Evolutionary conservation across 1,139 yeast species (phyloP).

Genomic region (Meyerozyma carpophila): DNA sequence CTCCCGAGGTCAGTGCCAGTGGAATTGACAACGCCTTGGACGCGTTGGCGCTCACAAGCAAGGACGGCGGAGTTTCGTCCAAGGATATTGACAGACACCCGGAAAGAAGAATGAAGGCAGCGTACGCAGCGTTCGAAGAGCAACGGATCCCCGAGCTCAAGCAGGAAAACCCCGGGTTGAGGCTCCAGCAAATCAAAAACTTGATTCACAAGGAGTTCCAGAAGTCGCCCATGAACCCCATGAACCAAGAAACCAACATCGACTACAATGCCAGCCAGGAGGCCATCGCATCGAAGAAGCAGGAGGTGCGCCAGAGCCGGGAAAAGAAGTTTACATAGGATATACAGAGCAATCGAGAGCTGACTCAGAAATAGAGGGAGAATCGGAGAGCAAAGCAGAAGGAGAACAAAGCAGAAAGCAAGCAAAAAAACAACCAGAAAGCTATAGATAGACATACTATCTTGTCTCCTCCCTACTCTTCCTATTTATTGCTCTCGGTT

Average conservation of each 20-base stretch:
- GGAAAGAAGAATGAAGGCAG: constrained; percentile 84
- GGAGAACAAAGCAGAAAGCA: no score
- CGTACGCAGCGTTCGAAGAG: constrained; percentile 67
- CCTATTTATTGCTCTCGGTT: no score
- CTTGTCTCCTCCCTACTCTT: no score
- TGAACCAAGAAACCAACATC: constrained; percentile 70
- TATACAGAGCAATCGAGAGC: no score
- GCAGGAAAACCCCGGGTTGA: constrained; percentile 74
- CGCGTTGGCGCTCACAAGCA: constrained; percentile 61
- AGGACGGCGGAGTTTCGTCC: constrained; percentile 48
- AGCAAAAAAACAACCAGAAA: no score
- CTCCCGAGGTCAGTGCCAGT: constrained; percentile 59
- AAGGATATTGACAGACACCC: constrained; percentile 83
- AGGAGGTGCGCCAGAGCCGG: constrained; percentile 44
- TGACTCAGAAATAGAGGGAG: no score
- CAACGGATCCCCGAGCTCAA: constrained; percentile 67
- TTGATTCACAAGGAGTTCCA: constrained; percentile 75
- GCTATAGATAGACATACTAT: no score
- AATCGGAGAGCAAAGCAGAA: no score
- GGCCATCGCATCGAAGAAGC: constrained; percentile 49
- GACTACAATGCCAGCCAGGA: constrained; percentile 56
- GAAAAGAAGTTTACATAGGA: constrained; percentile 32
- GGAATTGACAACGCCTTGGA: constrained; percentile 78
- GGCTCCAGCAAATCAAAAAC: constrained; percentile 75
- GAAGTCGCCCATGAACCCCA: constrained; percentile 76